Percentiles rank a stretch among this genome's conserved stretches.
Conservation (phyloP, 352 stramenopile species). For the Hyaloperonospora brassicae region DNA sequence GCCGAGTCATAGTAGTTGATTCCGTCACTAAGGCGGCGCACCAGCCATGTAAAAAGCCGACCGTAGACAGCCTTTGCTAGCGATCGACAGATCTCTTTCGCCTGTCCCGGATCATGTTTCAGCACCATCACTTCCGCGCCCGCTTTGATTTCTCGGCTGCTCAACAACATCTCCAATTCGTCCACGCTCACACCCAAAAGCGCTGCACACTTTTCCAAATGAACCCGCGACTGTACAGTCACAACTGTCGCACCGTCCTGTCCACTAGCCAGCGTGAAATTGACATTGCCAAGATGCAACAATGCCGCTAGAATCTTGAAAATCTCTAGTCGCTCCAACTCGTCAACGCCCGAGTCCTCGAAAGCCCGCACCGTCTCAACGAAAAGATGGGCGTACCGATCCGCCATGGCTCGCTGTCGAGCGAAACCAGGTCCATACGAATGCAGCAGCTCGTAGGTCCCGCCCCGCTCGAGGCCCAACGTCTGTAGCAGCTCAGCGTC, state of each 20-base stretch:
- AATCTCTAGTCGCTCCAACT: constrained; percentile 42
- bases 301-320: constrained; percentile 84
- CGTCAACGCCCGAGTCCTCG: constrained; percentile 55
- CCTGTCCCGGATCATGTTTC: constrained; percentile 56
- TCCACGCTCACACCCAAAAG: constrained; percentile 82
- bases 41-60: constrained; percentile 93
- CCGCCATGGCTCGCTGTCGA: constrained; percentile 23
- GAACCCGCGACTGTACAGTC: constrained; percentile 24
- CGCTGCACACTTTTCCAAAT: constrained; percentile 77
- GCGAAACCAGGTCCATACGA: constrained; percentile 57
- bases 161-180: constrained; percentile 84
- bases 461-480: constrained; percentile 51
- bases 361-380: constrained; percentile 66
- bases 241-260: constrained; percentile 44
- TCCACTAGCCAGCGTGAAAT: constrained; percentile 45
- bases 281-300: constrained; percentile 93
- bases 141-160: constrained; percentile 88
- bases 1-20: constrained; percentile 64
- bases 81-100: constrained; percentile 87
- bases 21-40: constrained; percentile 73
- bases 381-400: constrained; percentile 55
- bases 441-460: constrained; percentile 86
- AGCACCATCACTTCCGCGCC: constrained; percentile 84
- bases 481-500: constrained; percentile 50
- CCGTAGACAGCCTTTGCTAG: constrained; percentile 95